Evolutionary conservation across 1,139 yeast species (phyloP), one percentile per base, ranked within the genome.

Genomic region (Kazachstania sp.): DNA sequence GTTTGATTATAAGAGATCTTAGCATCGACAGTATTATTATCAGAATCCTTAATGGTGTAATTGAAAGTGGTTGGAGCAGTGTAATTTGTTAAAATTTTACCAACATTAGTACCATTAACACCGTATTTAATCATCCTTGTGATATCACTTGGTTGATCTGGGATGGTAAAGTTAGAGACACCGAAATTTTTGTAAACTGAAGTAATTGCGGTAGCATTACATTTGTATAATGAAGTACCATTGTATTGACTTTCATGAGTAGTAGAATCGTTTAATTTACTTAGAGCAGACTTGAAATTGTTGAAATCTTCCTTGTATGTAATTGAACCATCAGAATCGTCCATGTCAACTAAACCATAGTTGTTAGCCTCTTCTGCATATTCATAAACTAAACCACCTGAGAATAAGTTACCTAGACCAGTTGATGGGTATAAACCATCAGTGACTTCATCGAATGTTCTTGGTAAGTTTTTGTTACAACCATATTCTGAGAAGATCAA

Each of bases 401-500:
- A 83, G 54, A 82, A 71, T 2, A 78, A 71, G 49, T 73, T 64
- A 41, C 74, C 60, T 65, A 82, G 69, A 3, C 77, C 76, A 50
- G 67, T 71, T 57, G 44, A 34, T 5, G 51, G 37, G 36, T 73
- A 81, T 37, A 79, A 61, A 41, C 79, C 81, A 40, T 75, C 74
- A 60, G 83, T 79, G 58, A 75, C 92, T 77, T 79, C 95, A 50
- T 75, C 75, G 65, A 83, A 82, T 47, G 78, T 72, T 72, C 90
- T 77, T 60, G 88, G 87, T 29, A 69, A 54, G 16, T 70, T 70
- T n/a, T 65, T 71, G 62, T 79, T 82, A 68, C 88, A 83, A 52
- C 90, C 90, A 61, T 80, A 88, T 69, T 90, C 97, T 18, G 95
- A 84, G 67, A 88, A 82, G 62, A 90, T 80, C 30, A 88, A 69